Percentiles rank a stretch among this genome's conserved stretches.
These are phyloP conservation scores for Colletotrichum salicis DNA, from an alignment of 2,329 filamentous ascomycete species.

Conservation along the genomic window DNA sequence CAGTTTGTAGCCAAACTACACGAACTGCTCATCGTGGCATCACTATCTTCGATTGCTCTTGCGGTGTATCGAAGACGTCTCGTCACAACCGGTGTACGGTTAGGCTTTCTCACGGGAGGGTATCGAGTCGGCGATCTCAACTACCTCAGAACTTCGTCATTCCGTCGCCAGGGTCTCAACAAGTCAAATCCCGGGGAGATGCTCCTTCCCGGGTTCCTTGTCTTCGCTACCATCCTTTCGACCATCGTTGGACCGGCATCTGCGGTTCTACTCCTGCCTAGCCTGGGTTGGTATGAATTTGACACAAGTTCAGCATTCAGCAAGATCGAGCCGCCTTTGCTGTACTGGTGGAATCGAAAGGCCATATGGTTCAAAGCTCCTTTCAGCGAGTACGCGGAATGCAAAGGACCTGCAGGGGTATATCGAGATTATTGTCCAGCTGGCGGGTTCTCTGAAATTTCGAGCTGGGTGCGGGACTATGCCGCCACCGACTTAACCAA, in stretches of 20 bases:
- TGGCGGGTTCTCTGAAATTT: not conserved
- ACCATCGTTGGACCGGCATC: slow-evolving; percentile 24
- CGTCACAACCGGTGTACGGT: slow-evolving; percentile 15
- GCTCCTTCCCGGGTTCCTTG: not conserved
- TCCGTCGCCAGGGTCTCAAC: slow-evolving; percentile 5
- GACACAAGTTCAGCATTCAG: not conserved
- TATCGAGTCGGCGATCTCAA: slow-evolving; percentile 28
- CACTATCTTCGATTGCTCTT: slow-evolving; percentile 22
- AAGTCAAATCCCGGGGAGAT: not conserved
- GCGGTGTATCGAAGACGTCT: slow-evolving; percentile 8
- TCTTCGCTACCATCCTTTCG: slow-evolving; percentile 9
- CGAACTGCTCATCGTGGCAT: slow-evolving; percentile 23
- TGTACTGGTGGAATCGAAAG: not conserved
- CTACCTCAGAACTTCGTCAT: slow-evolving; percentile 16
- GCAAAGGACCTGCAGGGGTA: not conserved
- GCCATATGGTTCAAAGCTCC: not conserved
- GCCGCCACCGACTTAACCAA: not conserved
- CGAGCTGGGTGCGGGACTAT: not conserved
- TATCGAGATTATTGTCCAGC: not conserved
- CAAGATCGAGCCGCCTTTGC: not conserved
- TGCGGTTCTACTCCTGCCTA: slow-evolving; percentile 17
- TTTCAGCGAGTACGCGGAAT: not conserved
- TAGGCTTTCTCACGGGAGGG: slow-evolving; percentile 27
- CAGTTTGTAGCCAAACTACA: slow-evolving; percentile 26
- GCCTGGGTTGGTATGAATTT: slow-evolving; percentile 4